A percentile compares a stretch with the other conserved stretches of the same genome.
Evolutionary conservation across 208 protist genomes (phyloP).

Genomic region (Leishmania aethiopica): DNA sequence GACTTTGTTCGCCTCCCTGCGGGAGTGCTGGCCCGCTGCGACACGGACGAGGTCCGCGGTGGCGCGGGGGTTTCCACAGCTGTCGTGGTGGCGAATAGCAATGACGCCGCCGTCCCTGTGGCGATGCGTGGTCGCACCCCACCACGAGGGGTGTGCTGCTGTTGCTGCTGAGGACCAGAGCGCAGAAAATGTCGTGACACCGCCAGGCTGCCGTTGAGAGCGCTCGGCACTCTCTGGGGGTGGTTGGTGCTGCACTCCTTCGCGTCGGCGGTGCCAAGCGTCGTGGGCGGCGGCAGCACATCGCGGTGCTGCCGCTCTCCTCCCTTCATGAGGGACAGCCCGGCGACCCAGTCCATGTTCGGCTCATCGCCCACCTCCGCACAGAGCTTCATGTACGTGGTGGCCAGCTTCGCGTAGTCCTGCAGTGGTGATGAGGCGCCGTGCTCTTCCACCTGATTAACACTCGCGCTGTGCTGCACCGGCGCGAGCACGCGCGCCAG

Average conservation of each 20-base stretch:
- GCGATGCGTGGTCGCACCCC: conserved; percentile 12
- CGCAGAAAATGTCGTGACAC: not conserved
- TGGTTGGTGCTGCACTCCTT: conserved; percentile 3
- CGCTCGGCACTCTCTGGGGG: not conserved
- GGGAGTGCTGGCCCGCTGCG: conserved; percentile 10
- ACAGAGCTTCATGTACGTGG: conserved; percentile 57
- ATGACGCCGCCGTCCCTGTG: not conserved
- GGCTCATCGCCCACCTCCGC: conserved; percentile 58
- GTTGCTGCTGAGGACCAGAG: conserved; percentile 4
- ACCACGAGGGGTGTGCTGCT: conserved; percentile 18
- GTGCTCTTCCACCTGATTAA: conserved; percentile 1
- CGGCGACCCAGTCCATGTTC: conserved; percentile 58
- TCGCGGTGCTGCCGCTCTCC: conserved; percentile 2
- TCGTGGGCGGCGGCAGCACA: not conserved
- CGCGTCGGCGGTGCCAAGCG: not conserved
- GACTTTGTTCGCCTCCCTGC: conserved; percentile 14
- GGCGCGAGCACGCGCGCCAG: conserved; percentile 16
- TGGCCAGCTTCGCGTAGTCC: conserved; percentile 38
- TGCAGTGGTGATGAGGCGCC: not conserved
- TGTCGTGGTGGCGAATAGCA: not conserved
- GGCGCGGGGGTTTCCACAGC: not conserved
- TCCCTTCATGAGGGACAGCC: conserved; percentile 7
- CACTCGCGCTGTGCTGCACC: not conserved
- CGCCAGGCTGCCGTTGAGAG: not conserved
- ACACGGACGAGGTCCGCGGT: not conserved